Evolutionary conservation across 176 grass and related monocot genomes (phyloP).

Genomic region (bread wheat (Triticum aestivum)): DNA sequence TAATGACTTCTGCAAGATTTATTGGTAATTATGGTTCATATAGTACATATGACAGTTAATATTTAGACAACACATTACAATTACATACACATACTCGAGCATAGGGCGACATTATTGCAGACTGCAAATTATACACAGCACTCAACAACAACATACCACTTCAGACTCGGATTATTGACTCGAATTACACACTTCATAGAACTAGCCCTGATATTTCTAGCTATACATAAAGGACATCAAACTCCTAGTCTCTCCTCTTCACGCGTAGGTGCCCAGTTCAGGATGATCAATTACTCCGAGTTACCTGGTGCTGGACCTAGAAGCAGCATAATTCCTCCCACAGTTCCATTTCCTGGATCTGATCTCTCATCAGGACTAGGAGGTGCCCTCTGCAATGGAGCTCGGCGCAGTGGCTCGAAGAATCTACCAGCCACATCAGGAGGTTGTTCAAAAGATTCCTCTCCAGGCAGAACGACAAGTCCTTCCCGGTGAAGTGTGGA

Average conservation of each 20-base stretch:
- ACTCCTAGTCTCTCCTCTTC: not conserved
- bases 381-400: slow-evolving; percentile 23
- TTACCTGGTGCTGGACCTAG: slow-evolving; percentile 39
- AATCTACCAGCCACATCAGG: slow-evolving; percentile 65
- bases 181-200: slow-evolving; percentile 11
- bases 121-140: not conserved
- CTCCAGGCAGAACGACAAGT: slow-evolving; percentile 69
- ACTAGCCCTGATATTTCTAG: not conserved
- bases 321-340: slow-evolving; percentile 41
- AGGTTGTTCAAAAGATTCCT: slow-evolving; percentile 58
- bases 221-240: not conserved
- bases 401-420: slow-evolving; percentile 54
- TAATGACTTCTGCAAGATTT: not conserved
- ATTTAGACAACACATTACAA: slow-evolving; percentile 1
- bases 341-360: slow-evolving; percentile 21
- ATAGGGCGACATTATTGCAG: not conserved
- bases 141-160: not conserved
- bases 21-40: not conserved
- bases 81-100: not conserved
- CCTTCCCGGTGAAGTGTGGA: slow-evolving; percentile 61
- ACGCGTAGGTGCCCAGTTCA: not conserved
- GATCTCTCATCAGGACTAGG: slow-evolving; percentile 13
- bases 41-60: slow-evolving; percentile 4
- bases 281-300: not conserved
- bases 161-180: not conserved